Conservation (phyloP, 805 yeast genomes). For the Danielia oregonensis region DNA sequence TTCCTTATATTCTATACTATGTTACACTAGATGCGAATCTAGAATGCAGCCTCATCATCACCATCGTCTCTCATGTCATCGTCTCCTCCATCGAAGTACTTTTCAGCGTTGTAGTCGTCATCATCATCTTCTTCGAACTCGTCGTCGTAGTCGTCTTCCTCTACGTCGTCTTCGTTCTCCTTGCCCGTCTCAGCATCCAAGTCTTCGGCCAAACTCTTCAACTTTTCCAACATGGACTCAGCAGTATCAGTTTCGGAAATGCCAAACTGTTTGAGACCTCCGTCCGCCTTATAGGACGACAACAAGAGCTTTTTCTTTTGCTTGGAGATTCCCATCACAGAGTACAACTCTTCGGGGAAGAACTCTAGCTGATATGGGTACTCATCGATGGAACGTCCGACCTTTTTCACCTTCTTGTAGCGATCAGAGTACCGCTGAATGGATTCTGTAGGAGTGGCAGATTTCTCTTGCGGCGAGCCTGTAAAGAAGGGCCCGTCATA, state of each 20-base stretch:
- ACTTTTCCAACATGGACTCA: conserved; percentile 37
- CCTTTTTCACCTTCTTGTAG: conserved; percentile 65
- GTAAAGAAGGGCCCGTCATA: conserved; percentile 66
- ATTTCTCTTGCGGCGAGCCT: conserved; percentile 42
- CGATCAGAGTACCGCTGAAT: conserved; percentile 78
- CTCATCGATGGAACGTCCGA: conserved; percentile 69
- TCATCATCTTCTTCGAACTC: conserved; percentile 73
- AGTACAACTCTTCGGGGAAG: conserved; percentile 75
- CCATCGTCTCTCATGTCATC: conserved; percentile 60
- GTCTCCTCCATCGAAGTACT: conserved; percentile 72
- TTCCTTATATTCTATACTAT: no score
- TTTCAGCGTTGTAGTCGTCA: conserved; percentile 76
- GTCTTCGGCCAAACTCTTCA: conserved; percentile 41
- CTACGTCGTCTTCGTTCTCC: conserved; percentile 36
- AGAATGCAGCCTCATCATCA: conserved; percentile 72
- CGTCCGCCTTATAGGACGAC: conserved; percentile 38
- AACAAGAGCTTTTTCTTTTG: conserved; percentile 47
- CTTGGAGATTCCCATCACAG: conserved; percentile 62
- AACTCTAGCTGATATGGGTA: conserved; percentile 70
- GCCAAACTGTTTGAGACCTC: conserved; percentile 35
- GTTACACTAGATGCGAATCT: no score
- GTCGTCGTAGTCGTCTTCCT: conserved; percentile 58
- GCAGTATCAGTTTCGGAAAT: conserved; percentile 26
- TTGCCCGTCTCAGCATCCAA: conserved; percentile 41
- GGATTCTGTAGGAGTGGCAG: conserved; percentile 49